These are phyloP conservation scores for Zasmidium citrigriseum DNA, from an alignment of 2,329 filamentous ascomycete genomes.

Conservation along the genomic window DNA sequence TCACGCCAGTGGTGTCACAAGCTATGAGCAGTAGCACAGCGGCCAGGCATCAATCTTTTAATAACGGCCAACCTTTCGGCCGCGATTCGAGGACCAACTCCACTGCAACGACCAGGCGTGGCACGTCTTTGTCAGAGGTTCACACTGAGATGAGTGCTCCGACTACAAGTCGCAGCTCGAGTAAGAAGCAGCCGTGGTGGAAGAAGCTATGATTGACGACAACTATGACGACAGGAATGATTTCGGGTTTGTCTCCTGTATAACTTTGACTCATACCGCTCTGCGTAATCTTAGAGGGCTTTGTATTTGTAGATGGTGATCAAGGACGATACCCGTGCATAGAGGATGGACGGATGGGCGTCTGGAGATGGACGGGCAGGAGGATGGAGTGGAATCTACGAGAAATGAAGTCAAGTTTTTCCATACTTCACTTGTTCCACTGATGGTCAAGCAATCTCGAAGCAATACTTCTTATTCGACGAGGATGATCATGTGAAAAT, in stretches of 20 bases:
- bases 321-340: background rate
- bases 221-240: background rate
- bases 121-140: background rate
- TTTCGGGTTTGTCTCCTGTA: background rate
- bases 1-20: background rate
- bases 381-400: background rate
- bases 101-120: background rate
- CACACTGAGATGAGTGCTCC: background rate
- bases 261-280: no score
- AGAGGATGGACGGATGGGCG: no score
- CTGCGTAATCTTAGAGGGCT: no score
- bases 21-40: background rate
- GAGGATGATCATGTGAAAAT: background rate
- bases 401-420: background rate
- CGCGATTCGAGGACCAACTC: background rate
- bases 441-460: no score
- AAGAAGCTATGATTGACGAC: background rate
- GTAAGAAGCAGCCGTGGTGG: background rate
- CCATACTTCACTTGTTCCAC: background rate
- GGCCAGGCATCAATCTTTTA: background rate
- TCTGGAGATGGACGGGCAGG: background rate
- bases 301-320: background rate
- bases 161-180: background rate
- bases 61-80: background rate
- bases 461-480: no score